Percentiles rank a stretch among this genome's conserved stretches.
Conservation (phyloP, 495 filamentous ascomycete species). For the Penicillium lividum region DNA sequence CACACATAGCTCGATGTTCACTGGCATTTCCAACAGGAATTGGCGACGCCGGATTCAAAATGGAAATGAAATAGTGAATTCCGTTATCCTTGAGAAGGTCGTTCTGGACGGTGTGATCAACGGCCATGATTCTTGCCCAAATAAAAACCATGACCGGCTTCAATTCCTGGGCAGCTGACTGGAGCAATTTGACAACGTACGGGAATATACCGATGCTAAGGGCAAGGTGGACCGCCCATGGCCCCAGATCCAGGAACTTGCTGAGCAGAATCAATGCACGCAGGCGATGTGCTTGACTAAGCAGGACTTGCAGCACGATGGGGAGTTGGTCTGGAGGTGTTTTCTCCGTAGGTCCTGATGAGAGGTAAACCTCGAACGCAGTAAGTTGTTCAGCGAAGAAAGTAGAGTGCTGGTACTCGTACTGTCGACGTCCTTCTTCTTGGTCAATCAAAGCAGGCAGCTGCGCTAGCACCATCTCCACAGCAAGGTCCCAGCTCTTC, state of each 20-base stretch:
- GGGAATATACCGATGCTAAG: slow-evolving; percentile 98
- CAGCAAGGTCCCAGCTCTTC: slow-evolving; percentile 96
- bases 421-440: slow-evolving; percentile 68
- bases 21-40: slow-evolving; percentile 81
- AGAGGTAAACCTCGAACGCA: slow-evolving; percentile 96
- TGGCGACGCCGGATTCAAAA: slow-evolving; percentile 79
- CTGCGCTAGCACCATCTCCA: slow-evolving; percentile 94
- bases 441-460: slow-evolving; percentile 79
- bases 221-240: slow-evolving; percentile 96
- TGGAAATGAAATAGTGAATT: slow-evolving; percentile 92
- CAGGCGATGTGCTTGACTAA: slow-evolving; percentile 94
- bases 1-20: slow-evolving; percentile 98
- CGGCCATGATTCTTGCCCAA: slow-evolving; percentile 94
- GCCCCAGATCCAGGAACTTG: slow-evolving; percentile 91
- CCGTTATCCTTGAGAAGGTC: slow-evolving; percentile 96
- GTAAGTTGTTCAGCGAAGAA: slow-evolving; percentile 98
- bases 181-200: slow-evolving; percentile 92
- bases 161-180: slow-evolving; percentile 90
- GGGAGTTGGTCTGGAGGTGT: slow-evolving; percentile 92
- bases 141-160: slow-evolving; percentile 99
- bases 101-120: slow-evolving; percentile 87
- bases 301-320: slow-evolving; percentile 91
- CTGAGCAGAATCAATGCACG: slow-evolving; percentile 89
- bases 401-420: slow-evolving; percentile 90
- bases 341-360: slow-evolving; percentile 78